Evolutionary conservation across 495 filamentous ascomycete species (phyloP).

Genomic region (Podospora australis): DNA sequence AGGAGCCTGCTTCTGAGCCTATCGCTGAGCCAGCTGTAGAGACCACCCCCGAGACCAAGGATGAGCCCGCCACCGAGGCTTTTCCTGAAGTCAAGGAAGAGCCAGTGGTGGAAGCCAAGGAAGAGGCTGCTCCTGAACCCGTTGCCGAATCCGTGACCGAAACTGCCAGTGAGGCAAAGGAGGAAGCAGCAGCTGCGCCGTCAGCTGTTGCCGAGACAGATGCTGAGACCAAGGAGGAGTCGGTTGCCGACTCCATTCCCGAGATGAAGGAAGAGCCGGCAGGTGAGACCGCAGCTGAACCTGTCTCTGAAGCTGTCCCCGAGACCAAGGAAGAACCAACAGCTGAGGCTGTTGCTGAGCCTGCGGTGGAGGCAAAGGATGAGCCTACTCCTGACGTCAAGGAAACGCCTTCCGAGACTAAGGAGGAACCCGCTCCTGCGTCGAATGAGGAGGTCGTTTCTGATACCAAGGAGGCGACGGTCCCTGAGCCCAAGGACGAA

Average conservation of each 20-base stretch:
- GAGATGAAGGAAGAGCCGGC: background rate
- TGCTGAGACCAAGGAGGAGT: conserved; percentile 3
- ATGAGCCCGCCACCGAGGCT: background rate
- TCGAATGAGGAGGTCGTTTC: background rate
- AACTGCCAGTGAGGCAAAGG: background rate
- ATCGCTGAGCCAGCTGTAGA: too few species aligned
- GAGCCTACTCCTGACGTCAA: background rate
- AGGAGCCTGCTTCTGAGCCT: too few species aligned
- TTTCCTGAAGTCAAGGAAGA: background rate
- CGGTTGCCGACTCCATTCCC: background rate
- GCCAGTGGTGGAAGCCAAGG: background rate
- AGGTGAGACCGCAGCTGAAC: background rate
- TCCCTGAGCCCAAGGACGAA: background rate
- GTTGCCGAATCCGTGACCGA: background rate
- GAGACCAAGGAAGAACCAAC: background rate
- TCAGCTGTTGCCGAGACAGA: too few species aligned
- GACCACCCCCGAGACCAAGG: background rate
- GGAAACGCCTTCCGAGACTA: background rate
- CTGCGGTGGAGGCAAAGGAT: too few species aligned
- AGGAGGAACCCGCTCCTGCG: background rate
- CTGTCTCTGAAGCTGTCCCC: background rate
- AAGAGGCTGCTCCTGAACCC: background rate
- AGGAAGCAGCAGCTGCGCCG: too few species aligned
- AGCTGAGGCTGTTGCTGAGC: too few species aligned
- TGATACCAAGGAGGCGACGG: background rate